Conservation (phyloP, 768 basidiomycete genomes). For the Russula griseocarnosa region DNA sequence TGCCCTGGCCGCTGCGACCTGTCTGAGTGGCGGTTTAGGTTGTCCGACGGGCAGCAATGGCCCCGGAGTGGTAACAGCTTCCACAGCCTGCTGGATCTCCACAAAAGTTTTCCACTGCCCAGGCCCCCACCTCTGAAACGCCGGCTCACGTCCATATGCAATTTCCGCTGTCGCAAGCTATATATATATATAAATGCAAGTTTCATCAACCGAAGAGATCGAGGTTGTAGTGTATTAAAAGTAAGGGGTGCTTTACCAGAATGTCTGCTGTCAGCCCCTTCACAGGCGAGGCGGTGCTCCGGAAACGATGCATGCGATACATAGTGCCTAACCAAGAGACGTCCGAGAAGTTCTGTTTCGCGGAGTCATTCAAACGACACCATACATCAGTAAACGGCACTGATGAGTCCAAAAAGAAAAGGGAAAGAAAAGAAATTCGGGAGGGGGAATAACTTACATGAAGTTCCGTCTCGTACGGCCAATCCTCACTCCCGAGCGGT, state of each 20-base stretch:
- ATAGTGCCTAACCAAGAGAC: constrained; percentile 46
- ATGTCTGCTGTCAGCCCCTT: constrained; percentile 85
- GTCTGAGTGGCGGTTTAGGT: neutral
- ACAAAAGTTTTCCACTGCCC: constrained; percentile 40
- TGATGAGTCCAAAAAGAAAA: neutral
- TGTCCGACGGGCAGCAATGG: neutral
- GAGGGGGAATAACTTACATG: constrained; percentile 46
- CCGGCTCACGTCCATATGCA: constrained; percentile 49
- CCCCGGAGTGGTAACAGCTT: neutral
- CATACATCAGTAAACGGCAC: neutral
- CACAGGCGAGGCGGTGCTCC: constrained; percentile 71
- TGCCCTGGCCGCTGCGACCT: neutral
- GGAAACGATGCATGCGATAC: constrained; percentile 84
- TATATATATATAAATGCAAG: neutral
- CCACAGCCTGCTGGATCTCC: constrained; percentile 29
- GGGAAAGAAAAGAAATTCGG: no score
- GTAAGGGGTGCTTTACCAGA: constrained; percentile 45
- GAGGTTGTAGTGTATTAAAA: no score
- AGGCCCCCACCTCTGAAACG: constrained; percentile 56
- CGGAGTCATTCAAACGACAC: neutral
- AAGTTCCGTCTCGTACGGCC: constrained; percentile 71
- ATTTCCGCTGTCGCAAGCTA: constrained; percentile 67
- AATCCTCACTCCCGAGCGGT: constrained; percentile 59
- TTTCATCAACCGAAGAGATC: neutral
- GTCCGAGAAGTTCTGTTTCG: constrained; percentile 46